These are phyloP conservation scores for Microdochium bolleyi DNA, from an alignment of 2,329 filamentous ascomycete genomes.

Conservation along the genomic window DNA sequence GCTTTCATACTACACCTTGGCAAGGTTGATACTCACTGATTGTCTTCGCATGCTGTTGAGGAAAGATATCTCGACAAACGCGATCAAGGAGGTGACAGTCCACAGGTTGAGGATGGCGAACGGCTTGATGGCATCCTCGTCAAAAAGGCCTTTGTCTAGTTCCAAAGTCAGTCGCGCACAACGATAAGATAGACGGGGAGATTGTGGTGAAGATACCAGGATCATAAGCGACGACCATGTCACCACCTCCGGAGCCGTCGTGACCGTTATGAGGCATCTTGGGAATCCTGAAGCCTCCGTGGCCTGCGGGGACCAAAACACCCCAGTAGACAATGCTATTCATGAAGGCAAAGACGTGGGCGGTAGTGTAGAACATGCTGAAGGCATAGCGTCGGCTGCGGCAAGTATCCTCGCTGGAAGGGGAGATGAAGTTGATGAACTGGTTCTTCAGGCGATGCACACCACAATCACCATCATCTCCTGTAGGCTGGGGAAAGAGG, in stretches of 20 bases:
- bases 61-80: constrained; percentile 34
- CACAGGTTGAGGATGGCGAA: constrained; percentile 40
- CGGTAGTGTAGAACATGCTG: constrained; percentile 39
- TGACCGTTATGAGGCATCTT: constrained; percentile 11
- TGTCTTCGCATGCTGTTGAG: constrained; percentile 47
- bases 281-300: constrained; percentile 21
- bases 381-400: constrained; percentile 35
- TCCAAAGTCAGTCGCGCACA: constrained; percentile 2
- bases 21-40: constrained; percentile 25
- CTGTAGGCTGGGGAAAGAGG: constrained; percentile 31
- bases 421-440: constrained; percentile 32
- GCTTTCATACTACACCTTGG: neutral
- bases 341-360: constrained; percentile 38
- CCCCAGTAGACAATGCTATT: constrained; percentile 43
- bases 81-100: constrained; percentile 32
- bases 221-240: constrained; percentile 13
- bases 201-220: constrained; percentile 12
- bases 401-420: constrained; percentile 30
- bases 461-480: constrained; percentile 18
- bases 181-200: neutral
- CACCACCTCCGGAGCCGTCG: neutral
- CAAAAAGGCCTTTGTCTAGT: constrained; percentile 38
- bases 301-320: constrained; percentile 25
- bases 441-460: constrained; percentile 25
- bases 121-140: constrained; percentile 36